Evolutionary conservation across 108 stramenopile genomes (phyloP), one percentile per base, ranked within the genome.

Genomic region (Stephanodiscus triporus): DNA sequence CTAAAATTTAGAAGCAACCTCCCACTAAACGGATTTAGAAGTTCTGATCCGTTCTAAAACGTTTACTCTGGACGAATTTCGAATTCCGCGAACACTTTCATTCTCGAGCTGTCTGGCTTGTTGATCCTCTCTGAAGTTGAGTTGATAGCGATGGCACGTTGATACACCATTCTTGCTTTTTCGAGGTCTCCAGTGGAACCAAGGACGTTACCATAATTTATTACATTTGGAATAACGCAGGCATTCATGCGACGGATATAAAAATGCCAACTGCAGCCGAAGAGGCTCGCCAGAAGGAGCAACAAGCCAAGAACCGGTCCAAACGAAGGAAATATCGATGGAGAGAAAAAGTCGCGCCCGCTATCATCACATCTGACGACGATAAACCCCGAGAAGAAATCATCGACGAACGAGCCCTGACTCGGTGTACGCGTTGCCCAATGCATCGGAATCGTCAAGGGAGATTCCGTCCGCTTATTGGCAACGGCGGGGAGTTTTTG

Each of bases 151-250:
- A 82, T 82, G 30, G 81, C 81, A 43, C 81, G 70, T 50, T 82
- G 37, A 47, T 75, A 82, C 13, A 82, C 81, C 22, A 27, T 34
- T 50, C 57, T 70, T 24, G 81, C 81, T 58, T 73, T 82, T 38
- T 24, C 32, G 13, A 73, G 59, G 47, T 82, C 81, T 29, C 76
- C 76, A 37, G 81, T 82, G 10, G 76, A 77, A 1, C 81, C 53
- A 36, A 82, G 68, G 50, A 82, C 81, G 29, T 77, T 82, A 7
- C 81, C 81, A 56, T 82, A 82, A 45, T 77, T 82, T 76, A 82
- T 82, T 11, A 82, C 36, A 66, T 82, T 82, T 43, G 81, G 81
- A 48, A 82, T 82, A 13, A 77, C 62, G 53, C 77, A 77, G 26
- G 81, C 81, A 76, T 82, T n/a, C n/a, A n/a, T n/a, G n/a, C 32